Percentiles rank a stretch among this genome's conserved stretches.
phyloP scores from a whole-genome alignment of 2,329 filamentous ascomycete species.

The Botryosphaeria dothidea region DNA sequence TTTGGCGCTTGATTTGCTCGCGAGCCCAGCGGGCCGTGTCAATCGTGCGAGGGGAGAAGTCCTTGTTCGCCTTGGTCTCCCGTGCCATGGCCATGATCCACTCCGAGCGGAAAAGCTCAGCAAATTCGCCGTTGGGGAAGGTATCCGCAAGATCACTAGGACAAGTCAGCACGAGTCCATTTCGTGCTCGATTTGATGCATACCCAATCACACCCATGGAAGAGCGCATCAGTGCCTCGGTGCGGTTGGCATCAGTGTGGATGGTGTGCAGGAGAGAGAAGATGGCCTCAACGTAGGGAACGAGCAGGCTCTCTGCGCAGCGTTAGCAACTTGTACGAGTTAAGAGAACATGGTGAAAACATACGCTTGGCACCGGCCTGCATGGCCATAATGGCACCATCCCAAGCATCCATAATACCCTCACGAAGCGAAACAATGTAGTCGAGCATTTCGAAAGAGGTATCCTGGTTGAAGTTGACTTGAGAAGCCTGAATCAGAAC shows the following conservation, averaged over 20 bases:
- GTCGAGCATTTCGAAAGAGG: conserved; percentile 92
- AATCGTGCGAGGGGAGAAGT: conserved; percentile 80
- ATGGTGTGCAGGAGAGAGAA: conserved; percentile 84
- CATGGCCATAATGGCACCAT: conserved; percentile 93
- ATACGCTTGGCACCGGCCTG: conserved; percentile 71
- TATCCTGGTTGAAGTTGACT: conserved; percentile 76
- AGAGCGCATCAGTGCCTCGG: conserved; percentile 88
- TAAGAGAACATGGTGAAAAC: neutral
- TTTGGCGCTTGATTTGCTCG: conserved; percentile 94
- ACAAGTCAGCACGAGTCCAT: neutral
- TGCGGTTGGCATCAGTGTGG: conserved; percentile 80
- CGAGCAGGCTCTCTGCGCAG: conserved; percentile 60
- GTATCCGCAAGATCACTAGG: conserved; percentile 89
- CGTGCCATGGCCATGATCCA: conserved; percentile 90
- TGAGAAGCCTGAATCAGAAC: conserved; percentile 90
- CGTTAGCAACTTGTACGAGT: neutral
- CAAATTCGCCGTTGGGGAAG: conserved; percentile 87
- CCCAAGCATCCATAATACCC: conserved; percentile 99
- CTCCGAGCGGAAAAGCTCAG: conserved; percentile 81
- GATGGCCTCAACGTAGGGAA: conserved; percentile 79
- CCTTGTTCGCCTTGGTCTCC: conserved; percentile 85
- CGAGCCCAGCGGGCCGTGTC: conserved; percentile 97
- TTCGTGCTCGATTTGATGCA: conserved; percentile 38
- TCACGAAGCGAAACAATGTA: conserved; percentile 94
- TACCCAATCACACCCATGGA: conserved; percentile 97